Conservation (phyloP, 1,284 basidiomycete species). For the Laetiporus sulphureus region DNA sequence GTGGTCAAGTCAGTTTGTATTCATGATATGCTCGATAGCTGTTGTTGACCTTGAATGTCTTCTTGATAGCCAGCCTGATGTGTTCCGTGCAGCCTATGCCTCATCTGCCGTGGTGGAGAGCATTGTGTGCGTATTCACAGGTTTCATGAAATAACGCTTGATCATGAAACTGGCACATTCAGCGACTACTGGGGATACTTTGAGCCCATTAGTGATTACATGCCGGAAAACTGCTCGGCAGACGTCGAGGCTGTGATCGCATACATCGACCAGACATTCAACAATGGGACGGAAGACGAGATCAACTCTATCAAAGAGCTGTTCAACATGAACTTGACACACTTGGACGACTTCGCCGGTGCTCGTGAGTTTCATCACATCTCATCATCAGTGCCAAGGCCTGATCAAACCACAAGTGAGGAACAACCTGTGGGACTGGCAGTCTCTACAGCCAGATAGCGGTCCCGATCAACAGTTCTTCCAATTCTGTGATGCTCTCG, state of each 20-base stretch:
- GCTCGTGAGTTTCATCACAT: slow-evolving; percentile 34
- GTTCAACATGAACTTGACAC: slow-evolving; percentile 54
- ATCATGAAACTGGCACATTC: neutral
- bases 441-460: slow-evolving; percentile 41
- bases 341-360: slow-evolving; percentile 61
- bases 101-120: slow-evolving; percentile 70
- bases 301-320: slow-evolving; percentile 46
- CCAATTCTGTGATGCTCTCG: slow-evolving; percentile 66
- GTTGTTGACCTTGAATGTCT: neutral
- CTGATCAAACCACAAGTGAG: slow-evolving; percentile 32
- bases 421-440: slow-evolving; percentile 51
- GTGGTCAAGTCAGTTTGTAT: slow-evolving; percentile 54
- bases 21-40: neutral
- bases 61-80: slow-evolving; percentile 45
- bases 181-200: slow-evolving; percentile 64
- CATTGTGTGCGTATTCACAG: slow-evolving; percentile 38
- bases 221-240: slow-evolving; percentile 68
- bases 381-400: neutral
- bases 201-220: slow-evolving; percentile 59
- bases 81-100: slow-evolving; percentile 64
- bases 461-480: slow-evolving; percentile 41
- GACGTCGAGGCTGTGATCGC: slow-evolving; percentile 62
- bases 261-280: slow-evolving; percentile 54
- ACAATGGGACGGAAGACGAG: slow-evolving; percentile 33
- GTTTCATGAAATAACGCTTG: neutral